Evolutionary conservation across 1,139 yeast species (phyloP).

Genomic region (Neolecta irregularis): DNA sequence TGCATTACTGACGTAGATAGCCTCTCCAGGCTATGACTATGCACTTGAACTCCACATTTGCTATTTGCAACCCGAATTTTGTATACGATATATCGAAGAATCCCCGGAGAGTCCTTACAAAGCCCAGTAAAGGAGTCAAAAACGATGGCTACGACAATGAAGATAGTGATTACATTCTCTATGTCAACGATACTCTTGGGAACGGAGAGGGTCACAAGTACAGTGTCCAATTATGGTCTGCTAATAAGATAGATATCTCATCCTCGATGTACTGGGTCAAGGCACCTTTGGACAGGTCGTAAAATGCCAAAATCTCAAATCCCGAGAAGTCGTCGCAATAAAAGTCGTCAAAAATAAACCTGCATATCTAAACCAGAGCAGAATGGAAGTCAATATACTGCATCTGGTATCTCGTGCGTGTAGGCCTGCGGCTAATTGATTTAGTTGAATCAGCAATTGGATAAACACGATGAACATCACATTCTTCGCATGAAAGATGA

Average conservation of each 20-base stretch:
- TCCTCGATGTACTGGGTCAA: conserved; percentile 78
- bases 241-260: conserved; percentile 44
- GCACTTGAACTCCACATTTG: conserved; percentile 62
- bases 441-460: conserved; percentile 50
- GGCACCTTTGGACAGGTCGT: conserved; percentile 99
- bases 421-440: neutral
- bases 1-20: conserved; percentile 2
- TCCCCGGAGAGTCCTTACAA: conserved; percentile 82
- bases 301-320: conserved; percentile 80
- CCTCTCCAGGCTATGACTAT: conserved; percentile 74
- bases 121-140: conserved; percentile 69
- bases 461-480: conserved; percentile 52
- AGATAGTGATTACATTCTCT: conserved; percentile 77
- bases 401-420: conserved; percentile 30
- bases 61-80: conserved; percentile 76
- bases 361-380: conserved; percentile 79
- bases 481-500: conserved; percentile 70
- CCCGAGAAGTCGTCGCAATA: conserved; percentile 84
- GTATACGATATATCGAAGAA: conserved; percentile 72
- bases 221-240: conserved; percentile 3
- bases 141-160: conserved; percentile 82
- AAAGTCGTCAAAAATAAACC: conserved; percentile 88
- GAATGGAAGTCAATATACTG: conserved; percentile 75
- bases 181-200: conserved; percentile 88
- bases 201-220: conserved; percentile 49